Conservation (phyloP, 352 stramenopile genomes). For the Globisporangium nunn region DNA sequence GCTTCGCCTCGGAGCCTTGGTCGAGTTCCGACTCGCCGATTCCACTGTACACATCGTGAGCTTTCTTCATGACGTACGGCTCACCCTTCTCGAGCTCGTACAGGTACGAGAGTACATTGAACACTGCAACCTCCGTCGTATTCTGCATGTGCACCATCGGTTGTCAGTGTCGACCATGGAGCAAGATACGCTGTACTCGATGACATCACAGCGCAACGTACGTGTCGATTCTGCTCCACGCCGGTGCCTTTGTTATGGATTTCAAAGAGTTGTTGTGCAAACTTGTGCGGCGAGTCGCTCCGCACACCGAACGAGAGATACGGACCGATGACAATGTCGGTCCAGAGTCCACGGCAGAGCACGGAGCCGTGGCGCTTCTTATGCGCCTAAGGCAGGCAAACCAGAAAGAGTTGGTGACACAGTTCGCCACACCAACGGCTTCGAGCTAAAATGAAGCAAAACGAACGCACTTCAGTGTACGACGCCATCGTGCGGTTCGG, state of each 20-base stretch:
- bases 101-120: slow-evolving; percentile 89
- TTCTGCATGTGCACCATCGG: slow-evolving; percentile 41
- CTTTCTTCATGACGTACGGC: slow-evolving; percentile 86
- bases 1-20: slow-evolving; percentile 3
- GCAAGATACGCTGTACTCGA: background rate
- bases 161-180: background rate
- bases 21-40: slow-evolving; percentile 47
- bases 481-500: slow-evolving; percentile 89
- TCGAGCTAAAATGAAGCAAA: background rate
- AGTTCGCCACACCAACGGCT: background rate
- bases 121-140: slow-evolving; percentile 87
- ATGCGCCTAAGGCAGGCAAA: slow-evolving; percentile 21
- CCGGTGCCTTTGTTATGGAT: slow-evolving; percentile 91
- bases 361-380: slow-evolving; percentile 75
- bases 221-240: slow-evolving; percentile 92
- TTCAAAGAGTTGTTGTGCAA: slow-evolving; percentile 88
- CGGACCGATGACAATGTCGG: slow-evolving; percentile 87
- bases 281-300: slow-evolving; percentile 59
- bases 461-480: slow-evolving; percentile 75
- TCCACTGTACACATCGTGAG: slow-evolving; percentile 84
- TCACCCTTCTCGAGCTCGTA: slow-evolving; percentile 87
- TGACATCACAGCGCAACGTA: slow-evolving; percentile 15
- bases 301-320: slow-evolving; percentile 90
- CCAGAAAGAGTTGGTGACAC: background rate
- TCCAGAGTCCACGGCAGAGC: slow-evolving; percentile 84